Base-by-base conservation (phyloP, 768 basidiomycete species). In the Strobilomyces confusus region DNA sequence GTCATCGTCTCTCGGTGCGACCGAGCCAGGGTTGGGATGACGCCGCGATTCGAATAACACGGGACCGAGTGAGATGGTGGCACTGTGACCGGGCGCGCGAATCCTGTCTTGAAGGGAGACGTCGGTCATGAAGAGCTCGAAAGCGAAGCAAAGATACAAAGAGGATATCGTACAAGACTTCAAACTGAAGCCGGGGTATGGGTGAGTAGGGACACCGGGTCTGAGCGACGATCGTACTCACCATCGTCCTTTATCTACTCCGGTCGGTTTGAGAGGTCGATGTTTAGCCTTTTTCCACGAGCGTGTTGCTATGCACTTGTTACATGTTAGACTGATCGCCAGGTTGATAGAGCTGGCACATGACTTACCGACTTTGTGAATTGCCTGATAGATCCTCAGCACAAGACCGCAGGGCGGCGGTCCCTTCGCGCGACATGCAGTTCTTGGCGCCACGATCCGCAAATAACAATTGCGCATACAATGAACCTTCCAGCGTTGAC, bases 371-470 rank as follows among this genome's bases (percentile, higher is more conserved):
- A 32, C 48, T 65, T 59, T 45, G 63, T 54, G 51, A 32, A 62
- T 22, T n/a, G 33, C 12, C 48, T 17, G 23, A 41, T 38, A 40
- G 38, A 41, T 49, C 49, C 48, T 47, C 36, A 50, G 36, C 25
- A 14, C 17, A 53, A 38, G 37, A 48, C 23, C 19, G 26, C 38
- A 38, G 9, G 25, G 36, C n/a, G n/a, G n/a, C 9, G 15, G 30
- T 44, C 41, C 33, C 52, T 45, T 47, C 56, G 44, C 23, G 22
- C n/a, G 29, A 23, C 40, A 13, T 40, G 47, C 45, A 44, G 12
- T 44, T 55, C 63, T 63, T 63, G 63, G 63, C 63, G 8, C 30
- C 36, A 40, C 38, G 52, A 63, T 60, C 52, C 54, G 59, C 44
- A 36, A 25, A 48, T 33, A 29, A 20, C 23, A 49, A 32, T 40